Conservation (phyloP, 345 rosid genomes). For the Euphorbia tirucalli region DNA sequence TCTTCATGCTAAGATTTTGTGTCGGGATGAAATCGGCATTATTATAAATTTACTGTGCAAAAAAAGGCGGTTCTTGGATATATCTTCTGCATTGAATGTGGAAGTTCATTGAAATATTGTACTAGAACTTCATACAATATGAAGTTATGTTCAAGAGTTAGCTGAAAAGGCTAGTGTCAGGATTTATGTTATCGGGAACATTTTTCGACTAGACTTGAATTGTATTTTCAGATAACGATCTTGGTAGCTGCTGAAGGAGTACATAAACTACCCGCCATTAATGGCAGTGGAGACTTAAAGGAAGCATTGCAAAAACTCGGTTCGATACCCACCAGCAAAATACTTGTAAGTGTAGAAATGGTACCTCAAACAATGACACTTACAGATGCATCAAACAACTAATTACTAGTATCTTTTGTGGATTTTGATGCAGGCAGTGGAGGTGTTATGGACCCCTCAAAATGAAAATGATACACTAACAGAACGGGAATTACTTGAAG, state of each 20-base stretch:
- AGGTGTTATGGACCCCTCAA: conserved; percentile 97
- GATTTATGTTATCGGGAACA: background rate
- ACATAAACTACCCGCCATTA: conserved; percentile 69
- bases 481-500: conserved; percentile 77
- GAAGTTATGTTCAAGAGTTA: background rate
- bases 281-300: conserved; percentile 65
- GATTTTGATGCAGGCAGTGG: conserved; percentile 64
- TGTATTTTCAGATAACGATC: conserved; percentile 60
- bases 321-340: conserved; percentile 63
- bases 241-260: conserved; percentile 92
- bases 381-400: conserved; percentile 5
- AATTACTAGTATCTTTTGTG: conserved; percentile 18
- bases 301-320: conserved; percentile 82
- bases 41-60: background rate
- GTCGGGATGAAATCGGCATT: background rate
- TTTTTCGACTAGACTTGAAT: background rate
- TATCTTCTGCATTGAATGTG: background rate
- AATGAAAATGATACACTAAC: conserved; percentile 71
- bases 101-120: background rate
- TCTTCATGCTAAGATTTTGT: background rate
- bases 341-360: conserved; percentile 60
- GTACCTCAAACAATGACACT: too few species aligned
- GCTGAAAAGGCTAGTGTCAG: background rate
- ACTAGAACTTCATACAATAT: background rate
- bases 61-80: background rate